These are phyloP conservation scores for Coemansia sp. DNA, from an alignment of 192 early-diverging fungal genomes.

Conservation along the genomic window DNA sequence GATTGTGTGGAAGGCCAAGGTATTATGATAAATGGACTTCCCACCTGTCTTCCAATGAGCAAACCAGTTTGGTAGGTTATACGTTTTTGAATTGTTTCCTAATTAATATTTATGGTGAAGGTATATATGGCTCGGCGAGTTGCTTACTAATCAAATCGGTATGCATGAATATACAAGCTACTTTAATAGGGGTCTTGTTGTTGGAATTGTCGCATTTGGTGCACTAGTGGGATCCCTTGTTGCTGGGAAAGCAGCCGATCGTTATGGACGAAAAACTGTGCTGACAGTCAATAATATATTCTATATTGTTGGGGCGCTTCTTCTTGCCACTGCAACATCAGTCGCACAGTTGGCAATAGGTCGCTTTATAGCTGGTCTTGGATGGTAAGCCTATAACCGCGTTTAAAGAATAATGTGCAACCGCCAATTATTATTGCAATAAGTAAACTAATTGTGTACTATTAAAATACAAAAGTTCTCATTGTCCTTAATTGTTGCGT, in stretches of 20 bases:
- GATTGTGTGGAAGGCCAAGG: constrained; percentile 45
- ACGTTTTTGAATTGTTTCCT: not conserved
- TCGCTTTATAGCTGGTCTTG: constrained; percentile 71
- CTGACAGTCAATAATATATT: constrained; percentile 68
- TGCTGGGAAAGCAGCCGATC: constrained; percentile 58
- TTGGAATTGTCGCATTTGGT: constrained; percentile 61
- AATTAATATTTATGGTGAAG: not conserved
- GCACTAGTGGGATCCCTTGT: constrained; percentile 65
- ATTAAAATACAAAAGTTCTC: not conserved
- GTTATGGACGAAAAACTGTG: constrained; percentile 63
- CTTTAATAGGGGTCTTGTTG: constrained; percentile 58
- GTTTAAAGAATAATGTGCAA: no score
- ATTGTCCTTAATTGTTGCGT: not conserved
- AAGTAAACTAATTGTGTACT: not conserved
- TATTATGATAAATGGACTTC: constrained; percentile 25
- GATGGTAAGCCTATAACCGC: constrained; percentile 31
- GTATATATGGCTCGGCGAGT: not conserved
- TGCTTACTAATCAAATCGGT: not conserved
- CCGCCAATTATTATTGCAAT: no score
- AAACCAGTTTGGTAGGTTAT: constrained; percentile 55
- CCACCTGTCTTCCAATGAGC: constrained; percentile 46
- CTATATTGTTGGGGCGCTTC: constrained; percentile 66
- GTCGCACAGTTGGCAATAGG: constrained; percentile 66
- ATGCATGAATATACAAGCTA: not conserved
- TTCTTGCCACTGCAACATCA: constrained; percentile 61